Evolutionary conservation across 805 yeast species (phyloP), one percentile per base, ranked within the genome.

Genomic region (Yamadazyma phyllophila): DNA sequence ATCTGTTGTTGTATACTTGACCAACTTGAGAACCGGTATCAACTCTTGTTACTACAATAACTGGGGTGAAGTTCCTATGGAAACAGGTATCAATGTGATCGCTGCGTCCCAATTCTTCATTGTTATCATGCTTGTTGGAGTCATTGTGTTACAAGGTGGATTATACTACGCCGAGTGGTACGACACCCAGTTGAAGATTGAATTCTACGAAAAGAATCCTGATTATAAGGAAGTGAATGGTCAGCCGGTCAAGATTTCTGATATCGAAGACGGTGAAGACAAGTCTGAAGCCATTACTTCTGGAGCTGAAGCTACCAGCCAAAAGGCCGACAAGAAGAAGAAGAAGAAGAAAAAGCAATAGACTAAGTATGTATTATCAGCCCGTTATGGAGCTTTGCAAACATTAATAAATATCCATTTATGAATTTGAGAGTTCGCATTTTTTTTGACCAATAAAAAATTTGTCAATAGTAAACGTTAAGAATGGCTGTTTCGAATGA

Each of bases 31-130:
- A 60, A 80, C 86, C 43, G 98, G 98, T 44, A 72, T 83, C 33
- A 77, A 77, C 54, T 80, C 91, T 46, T 80, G 88, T 44, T 56
- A 81, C 24, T 65, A 77, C 47, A 91, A 90, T 36, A 73, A 81
- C 49, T 92, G 98, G 98, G 98, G 97, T 54, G 98, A 92, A 42
- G 96, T 94, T 41, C 88, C 87, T 58, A 81, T 78, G 62, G 74
- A 75, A 49, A 88, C 96, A 16, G 98, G 98, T 26, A 67, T 92
- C 58, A 88, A 88, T 53, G 96, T 94, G 33, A 80, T 94, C 59
- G 97, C 94, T 34, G 97, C 98, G 4, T 83, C 94, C 26, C 84
- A 85, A 66, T 77, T 85, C 32, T 83, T 92, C 74, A 74, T 88
- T 54, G 80, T 86, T 7, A 63, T 88, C 44, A 73, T 86, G 13